Evolutionary conservation across 768 basidiomycete genomes (phyloP), one percentile per base, ranked within the genome.

Genomic region (Lyophyllum shimeji): DNA sequence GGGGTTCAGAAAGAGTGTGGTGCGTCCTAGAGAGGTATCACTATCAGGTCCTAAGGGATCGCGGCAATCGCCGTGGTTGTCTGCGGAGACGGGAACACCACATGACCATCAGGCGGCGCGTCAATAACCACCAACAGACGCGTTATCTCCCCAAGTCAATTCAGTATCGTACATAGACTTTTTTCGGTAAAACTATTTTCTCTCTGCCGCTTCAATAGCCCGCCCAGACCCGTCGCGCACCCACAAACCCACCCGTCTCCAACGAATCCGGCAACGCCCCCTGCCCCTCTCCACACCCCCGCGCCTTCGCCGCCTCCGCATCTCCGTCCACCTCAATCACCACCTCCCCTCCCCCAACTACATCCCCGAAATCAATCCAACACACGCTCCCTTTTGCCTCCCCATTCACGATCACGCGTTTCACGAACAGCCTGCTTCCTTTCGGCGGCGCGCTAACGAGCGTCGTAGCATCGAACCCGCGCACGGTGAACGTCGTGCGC

Each of bases 401-500:
- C 2, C 80, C 80, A 60, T 79, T 77, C 24, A 82, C 67, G 1
- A 63, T 72, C 8, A 81, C 69, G 46, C 70, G 69, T 59, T 78
- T 76, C 9, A 82, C 79, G 62, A 71, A 79, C 5, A 82, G 43
- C 7, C 67, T 62, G 45, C 77, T 78, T 12, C 74, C 74, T 1
- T 65, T 57, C 0, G 77, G 73, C 8, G 79, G 79, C 13, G 70
- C 58, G n/a, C 65, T 63, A 17, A 59, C 58, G 13, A 81, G 62
- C 7, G 74, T 69, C 8, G 65, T 49, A 17, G 60, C 55, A 59
- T 82, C 79, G 52, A 81, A 82, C 34, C 70, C 69, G 17, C 58
- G 50, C 1, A 80, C 79, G n/a, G 64, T 69, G 63, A 81, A 73
- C 0, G 60, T 68, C 0, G 81, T 81, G 17, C 60, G 56, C 0